Conservation (phyloP, 2,329 filamentous ascomycete genomes). For the Aspergillus unguis region DNA sequence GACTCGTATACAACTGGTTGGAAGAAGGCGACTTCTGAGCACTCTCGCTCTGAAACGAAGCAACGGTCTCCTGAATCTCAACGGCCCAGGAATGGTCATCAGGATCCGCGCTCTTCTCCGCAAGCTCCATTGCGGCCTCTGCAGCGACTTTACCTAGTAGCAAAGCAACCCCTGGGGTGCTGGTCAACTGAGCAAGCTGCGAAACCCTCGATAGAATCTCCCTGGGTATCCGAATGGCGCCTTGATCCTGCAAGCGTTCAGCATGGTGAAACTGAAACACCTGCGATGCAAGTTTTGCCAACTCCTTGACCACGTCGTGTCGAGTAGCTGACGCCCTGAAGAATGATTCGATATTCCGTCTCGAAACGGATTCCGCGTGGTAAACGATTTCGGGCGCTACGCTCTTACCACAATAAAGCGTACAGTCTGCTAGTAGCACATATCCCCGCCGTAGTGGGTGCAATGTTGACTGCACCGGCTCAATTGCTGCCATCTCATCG, state of each 20-base stretch:
- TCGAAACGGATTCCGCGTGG: constrained; percentile 16
- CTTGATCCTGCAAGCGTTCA: constrained; percentile 22
- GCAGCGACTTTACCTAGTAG: constrained; percentile 36
- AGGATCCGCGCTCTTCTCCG: constrained; percentile 36
- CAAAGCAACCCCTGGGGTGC: constrained; percentile 21
- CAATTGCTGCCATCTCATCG: not conserved
- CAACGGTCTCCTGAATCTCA: constrained; percentile 35
- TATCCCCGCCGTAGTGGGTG: constrained; percentile 33
- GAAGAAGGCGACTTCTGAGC: constrained; percentile 11
- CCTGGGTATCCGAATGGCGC: constrained; percentile 22
- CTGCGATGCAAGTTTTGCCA: constrained; percentile 34
- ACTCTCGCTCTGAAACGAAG: constrained; percentile 16
- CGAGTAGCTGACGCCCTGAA: constrained; percentile 28
- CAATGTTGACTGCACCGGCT: constrained; percentile 17
- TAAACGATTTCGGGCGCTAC: constrained; percentile 10
- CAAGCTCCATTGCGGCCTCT: constrained; percentile 41
- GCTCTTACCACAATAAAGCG: constrained; percentile 28
- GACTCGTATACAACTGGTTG: constrained; percentile 18
- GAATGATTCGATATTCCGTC: constrained; percentile 28
- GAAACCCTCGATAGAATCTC: constrained; percentile 29
- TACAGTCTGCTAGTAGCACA: constrained; percentile 29
- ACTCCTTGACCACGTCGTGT: constrained; percentile 31
- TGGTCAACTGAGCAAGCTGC: constrained; percentile 21
- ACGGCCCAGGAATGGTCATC: constrained; percentile 40
- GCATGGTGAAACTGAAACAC: constrained; percentile 35